Base-by-base conservation (phyloP, 2,329 filamentous ascomycete species). In the Blastomyces silverae region DNA sequence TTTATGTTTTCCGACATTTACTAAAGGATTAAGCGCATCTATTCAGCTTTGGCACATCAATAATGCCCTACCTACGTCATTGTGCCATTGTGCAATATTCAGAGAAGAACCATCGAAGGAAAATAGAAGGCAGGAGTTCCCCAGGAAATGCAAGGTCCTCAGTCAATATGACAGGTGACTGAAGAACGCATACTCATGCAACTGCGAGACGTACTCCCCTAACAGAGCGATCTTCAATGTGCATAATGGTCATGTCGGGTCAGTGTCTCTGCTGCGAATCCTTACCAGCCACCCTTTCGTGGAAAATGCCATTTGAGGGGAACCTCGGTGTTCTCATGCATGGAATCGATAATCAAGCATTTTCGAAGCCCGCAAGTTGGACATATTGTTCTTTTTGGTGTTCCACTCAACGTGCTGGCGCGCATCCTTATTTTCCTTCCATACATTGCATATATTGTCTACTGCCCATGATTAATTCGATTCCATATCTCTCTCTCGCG, bases 341-440 rank as follows among this genome's bases (percentile, higher is more conserved):
- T 58, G 20, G 20, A 58, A 39, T 42, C 34, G 11, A 42, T 15
- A 42, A 17, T 42, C 37, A 42, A 57, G 10, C 34, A 13, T 37
- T 42, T 37, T 42, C 56, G 37, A 58, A 58, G 37, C n/a, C 56
- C 37, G 2, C 34, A 42, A 42, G 10, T 7, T 42, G 56, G 11
- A 13, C 10, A 58, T 58, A 58, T 58, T 58, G 34, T 58, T 58
- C 56, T 39, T 42, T 20, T 15, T 34, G 56, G 17, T 42, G 56
- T 42, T 37, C 56, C 37, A 39, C 44, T 20, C n/a, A 25, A 42
- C 34, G 37, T 22, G 55, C 25, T 58, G 7, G 2, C 20, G 11
- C 25, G 15, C 20, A 25, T 25, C 10, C 11, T 25, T 15, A 42
- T 58, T 37, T 42, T 22, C 56, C n/a, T 42, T 58, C 37, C 37